phyloP scores from a whole-genome alignment of 371 early-diverging fungal genomes.

The Mucor circinelloides region DNA sequence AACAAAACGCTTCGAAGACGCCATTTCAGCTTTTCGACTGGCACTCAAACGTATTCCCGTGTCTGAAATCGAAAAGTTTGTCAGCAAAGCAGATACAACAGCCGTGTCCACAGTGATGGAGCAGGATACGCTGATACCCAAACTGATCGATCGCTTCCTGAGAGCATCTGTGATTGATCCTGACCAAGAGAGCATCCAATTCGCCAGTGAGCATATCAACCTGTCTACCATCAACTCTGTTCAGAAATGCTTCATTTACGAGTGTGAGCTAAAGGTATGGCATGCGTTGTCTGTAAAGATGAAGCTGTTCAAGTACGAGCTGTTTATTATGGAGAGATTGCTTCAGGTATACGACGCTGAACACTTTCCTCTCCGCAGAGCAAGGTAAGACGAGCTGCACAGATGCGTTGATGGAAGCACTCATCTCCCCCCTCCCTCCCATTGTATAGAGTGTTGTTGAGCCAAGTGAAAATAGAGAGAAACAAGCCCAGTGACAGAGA shows the following conservation, averaged over 20 bases:
- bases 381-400: slow-evolving; percentile 32
- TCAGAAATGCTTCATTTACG: slow-evolving; percentile 33
- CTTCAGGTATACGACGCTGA: slow-evolving; percentile 25
- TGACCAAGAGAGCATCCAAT: slow-evolving; percentile 16
- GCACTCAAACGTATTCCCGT: slow-evolving; percentile 36
- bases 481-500: background rate
- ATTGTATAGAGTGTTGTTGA: slow-evolving; percentile 12
- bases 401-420: background rate
- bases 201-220: slow-evolving; percentile 32
- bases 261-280: slow-evolving; percentile 44
- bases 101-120: slow-evolving; percentile 30
- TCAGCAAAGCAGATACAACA: slow-evolving; percentile 16
- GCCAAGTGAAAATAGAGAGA: slow-evolving; percentile 29
- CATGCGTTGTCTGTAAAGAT: slow-evolving; percentile 24
- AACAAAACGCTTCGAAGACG: slow-evolving; percentile 30
- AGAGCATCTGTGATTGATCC: slow-evolving; percentile 32
- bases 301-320: slow-evolving; percentile 28
- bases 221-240: slow-evolving; percentile 5
- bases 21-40: slow-evolving; percentile 30
- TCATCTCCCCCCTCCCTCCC: too few species aligned
- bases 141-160: slow-evolving; percentile 47
- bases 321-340: slow-evolving; percentile 24
- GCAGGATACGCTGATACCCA: slow-evolving; percentile 32
- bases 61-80: slow-evolving; percentile 32
- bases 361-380: slow-evolving; percentile 43